Base-by-base conservation (phyloP, 1,284 basidiomycete genomes). In the Ustilago esculenta region DNA sequence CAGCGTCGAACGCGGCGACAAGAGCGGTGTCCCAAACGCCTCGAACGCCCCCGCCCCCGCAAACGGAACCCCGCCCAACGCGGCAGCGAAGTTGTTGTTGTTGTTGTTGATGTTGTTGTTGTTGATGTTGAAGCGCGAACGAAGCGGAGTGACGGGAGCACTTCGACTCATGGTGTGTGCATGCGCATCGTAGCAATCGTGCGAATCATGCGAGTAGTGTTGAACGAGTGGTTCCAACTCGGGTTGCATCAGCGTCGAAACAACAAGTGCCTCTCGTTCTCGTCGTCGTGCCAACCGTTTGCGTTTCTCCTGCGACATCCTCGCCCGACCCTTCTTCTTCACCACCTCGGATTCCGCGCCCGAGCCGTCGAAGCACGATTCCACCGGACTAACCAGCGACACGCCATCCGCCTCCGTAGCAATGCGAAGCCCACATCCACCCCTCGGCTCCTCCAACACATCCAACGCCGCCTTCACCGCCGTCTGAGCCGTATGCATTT, bases 271-370 rank as follows among this genome's bases (percentile, higher is more conserved):
- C 32, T 76, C 74, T 17, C 74, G 32, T 24, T 76, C 74, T 11
- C 69, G 40, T 11, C 74, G 37, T 9, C 74, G 37, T 6, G 74
- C 74, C 2, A 76, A 47, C 8, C 74, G 29, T 32, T 68, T 69
- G 5, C 74, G 57, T 47, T 76, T 76, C 43, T 76, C 74, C 47
- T 76, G 74, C 27, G 61, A 68, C 74, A 76, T 76, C 12, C 74
- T 30, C 6, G 74, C 74, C 5, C 72, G 44, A 21, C 74, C 74
- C 41, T 74, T 76, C 23, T 57, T 63, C 54, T 49, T 61, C 21
- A 27, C 33, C 1, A 42, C 48, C 5, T 63, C 58, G 9, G 24
- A 23, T n/a, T 58, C 65, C 20, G 33, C 32, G 8, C n/a, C 41
- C 6, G 53, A 54, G n/a, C n/a, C n/a, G n/a, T n/a, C n/a, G 25